Evolutionary conservation across 2,329 filamentous ascomycete species (phyloP).

Genomic region (Neoarthrinium moseri): DNA sequence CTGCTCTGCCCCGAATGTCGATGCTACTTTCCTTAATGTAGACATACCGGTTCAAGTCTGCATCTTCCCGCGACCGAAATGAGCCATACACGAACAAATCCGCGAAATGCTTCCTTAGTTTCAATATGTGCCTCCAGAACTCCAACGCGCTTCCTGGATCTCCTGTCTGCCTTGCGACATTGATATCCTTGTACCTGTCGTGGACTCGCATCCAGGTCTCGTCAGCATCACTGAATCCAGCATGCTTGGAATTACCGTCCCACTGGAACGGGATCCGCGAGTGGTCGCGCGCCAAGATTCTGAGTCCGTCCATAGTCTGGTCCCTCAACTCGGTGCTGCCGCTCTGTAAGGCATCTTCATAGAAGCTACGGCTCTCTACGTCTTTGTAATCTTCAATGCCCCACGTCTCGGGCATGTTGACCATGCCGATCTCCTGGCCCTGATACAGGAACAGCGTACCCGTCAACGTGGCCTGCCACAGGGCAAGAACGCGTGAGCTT

Average conservation of each 20-base stretch:
- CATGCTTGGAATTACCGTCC: constrained; percentile 50
- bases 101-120: constrained; percentile 50
- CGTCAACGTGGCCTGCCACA: constrained; percentile 46
- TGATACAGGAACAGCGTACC: constrained; percentile 60
- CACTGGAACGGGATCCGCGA: constrained; percentile 67
- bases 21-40: constrained; percentile 43
- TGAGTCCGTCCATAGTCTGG: constrained; percentile 50
- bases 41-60: constrained; percentile 54
- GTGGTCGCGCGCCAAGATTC: constrained; percentile 62
- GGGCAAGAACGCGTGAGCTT: constrained; percentile 52
- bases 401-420: constrained; percentile 52
- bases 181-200: constrained; percentile 54
- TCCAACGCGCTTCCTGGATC: constrained; percentile 51
- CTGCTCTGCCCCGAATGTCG: constrained; percentile 10
- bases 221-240: constrained; percentile 54
- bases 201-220: constrained; percentile 70
- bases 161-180: constrained; percentile 47
- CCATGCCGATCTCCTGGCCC: constrained; percentile 62
- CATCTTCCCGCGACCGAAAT: constrained; percentile 52
- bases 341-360: constrained; percentile 39
- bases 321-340: constrained; percentile 34
- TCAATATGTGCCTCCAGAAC: constrained; percentile 57
- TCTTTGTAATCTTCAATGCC: constrained; percentile 52
- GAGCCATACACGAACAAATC: constrained; percentile 62
- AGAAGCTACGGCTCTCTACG: constrained; percentile 53